These are phyloP conservation scores for Theobroma grandiflorum DNA, from an alignment of 441 rosid species.

Conservation along the genomic window DNA sequence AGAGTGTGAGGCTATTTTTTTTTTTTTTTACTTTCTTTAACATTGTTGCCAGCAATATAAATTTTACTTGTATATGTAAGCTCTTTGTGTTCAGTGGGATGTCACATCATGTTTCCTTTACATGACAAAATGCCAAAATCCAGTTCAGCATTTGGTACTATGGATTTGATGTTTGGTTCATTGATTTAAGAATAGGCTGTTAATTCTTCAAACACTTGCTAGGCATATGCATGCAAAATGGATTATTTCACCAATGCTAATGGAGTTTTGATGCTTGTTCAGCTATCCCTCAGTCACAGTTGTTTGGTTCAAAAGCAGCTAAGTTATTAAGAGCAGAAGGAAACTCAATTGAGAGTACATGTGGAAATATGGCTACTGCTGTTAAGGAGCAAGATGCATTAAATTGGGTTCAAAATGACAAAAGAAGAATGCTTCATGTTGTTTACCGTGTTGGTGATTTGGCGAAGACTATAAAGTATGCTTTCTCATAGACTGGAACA, in stretches of 20 bases:
- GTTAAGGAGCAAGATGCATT: slow-evolving; percentile 63
- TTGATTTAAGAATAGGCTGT: neutral
- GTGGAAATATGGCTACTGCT: slow-evolving; percentile 59
- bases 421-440: slow-evolving; percentile 90
- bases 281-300: slow-evolving; percentile 72
- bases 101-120: too few species aligned
- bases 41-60: neutral
- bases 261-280: slow-evolving; percentile 15
- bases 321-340: slow-evolving; percentile 53
- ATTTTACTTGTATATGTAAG: neutral
- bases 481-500: neutral
- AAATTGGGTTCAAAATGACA: slow-evolving; percentile 83
- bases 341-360: slow-evolving; percentile 46
- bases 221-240: slow-evolving; percentile 32
- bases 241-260: slow-evolving; percentile 23
- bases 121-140: neutral
- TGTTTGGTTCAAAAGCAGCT: slow-evolving; percentile 49
- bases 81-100: neutral
- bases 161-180: slow-evolving; percentile 18
- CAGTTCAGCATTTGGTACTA: neutral
- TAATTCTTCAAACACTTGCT: slow-evolving; percentile 20
- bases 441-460: slow-evolving; percentile 96
- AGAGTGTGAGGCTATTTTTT: neutral
- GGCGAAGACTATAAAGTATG: slow-evolving; percentile 86
- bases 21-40: neutral